A percentile compares a stretch with the other conserved stretches of the same genome.
These are phyloP conservation scores for Taphrina communis DNA, from an alignment of 1,139 yeast species.

Conservation along the genomic window DNA sequence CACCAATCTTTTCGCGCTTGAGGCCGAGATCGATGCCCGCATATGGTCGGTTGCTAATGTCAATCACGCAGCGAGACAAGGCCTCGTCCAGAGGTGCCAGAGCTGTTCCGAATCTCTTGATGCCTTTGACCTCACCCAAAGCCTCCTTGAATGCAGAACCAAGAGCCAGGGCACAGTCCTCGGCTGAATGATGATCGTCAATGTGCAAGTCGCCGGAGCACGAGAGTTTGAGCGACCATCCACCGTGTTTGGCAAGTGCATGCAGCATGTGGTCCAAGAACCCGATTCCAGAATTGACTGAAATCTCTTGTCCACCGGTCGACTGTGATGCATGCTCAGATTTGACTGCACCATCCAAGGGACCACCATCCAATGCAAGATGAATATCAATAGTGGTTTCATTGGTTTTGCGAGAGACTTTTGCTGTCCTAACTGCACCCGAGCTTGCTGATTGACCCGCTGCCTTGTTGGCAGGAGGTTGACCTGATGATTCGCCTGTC, in stretches of 20 bases:
- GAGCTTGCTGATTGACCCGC: background rate
- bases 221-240: constrained; percentile 89
- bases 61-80: constrained; percentile 89
- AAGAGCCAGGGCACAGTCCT: constrained; percentile 90
- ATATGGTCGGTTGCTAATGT: constrained; percentile 87
- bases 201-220: constrained; percentile 94
- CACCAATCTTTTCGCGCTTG: constrained; percentile 91
- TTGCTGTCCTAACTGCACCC: constrained; percentile 10
- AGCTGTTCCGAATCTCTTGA: constrained; percentile 90
- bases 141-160: constrained; percentile 91
- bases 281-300: constrained; percentile 89
- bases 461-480: background rate
- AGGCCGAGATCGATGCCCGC: constrained; percentile 89
- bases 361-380: constrained; percentile 83
- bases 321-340: constrained; percentile 66
- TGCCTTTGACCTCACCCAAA: constrained; percentile 85
- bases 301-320: constrained; percentile 70
- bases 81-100: constrained; percentile 93
- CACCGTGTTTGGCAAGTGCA: constrained; percentile 94
- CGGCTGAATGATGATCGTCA: constrained; percentile 96
- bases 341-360: constrained; percentile 56
- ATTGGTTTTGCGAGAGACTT: constrained; percentile 67
- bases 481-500: background rate
- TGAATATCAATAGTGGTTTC: constrained; percentile 93
- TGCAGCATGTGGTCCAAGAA: constrained; percentile 97